Base-by-base conservation (phyloP, 192 early-diverging fungal species). In the Chytriomyces sp. region DNA sequence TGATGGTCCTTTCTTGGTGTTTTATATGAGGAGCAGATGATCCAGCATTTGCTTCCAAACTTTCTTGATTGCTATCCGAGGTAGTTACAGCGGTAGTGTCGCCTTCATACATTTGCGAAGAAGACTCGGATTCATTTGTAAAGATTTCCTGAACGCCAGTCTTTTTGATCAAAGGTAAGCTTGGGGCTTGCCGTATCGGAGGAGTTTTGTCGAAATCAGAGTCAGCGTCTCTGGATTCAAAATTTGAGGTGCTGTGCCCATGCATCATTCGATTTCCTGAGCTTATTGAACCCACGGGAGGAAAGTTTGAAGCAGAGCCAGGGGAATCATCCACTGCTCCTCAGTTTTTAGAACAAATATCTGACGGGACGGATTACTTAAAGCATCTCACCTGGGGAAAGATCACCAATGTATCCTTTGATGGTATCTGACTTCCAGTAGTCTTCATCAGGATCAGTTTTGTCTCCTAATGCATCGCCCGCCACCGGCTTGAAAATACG, bases 371-470 rank as follows among this genome's bases (percentile, higher is more conserved):
- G 20, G 53, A 11, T 11, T 2, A 57, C 53, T 35, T n/a, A 57
- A 57, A 57, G 3, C 13, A 57, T 20, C 53, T 57, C 20, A 57
- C 53, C 20, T 20, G 53, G 53, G 13, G 53, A 57, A n/a, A 57
- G 20, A n/a, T 57, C 53, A 13, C 53, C 53, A 57, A 57, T 57
- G 20, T 57, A 57, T 57, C 53, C 53, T 57, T 57, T 57, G 53
- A 57, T 57, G 53, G 53, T 57, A 3, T 57, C 53, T 57, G 53
- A 57, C 53, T 57, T 57, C 53, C 53, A 57, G 20, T 57, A 57
- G 20, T 57, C 53, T 57, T 57, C 53, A 57, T 57, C 53, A 13
- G 13, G 16, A n/a, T 57, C 20, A 20, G 53, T 57, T n/a, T 57
- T 20, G 13, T 13, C 53, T 20, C 53, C 53, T 57, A 20, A 13